These are phyloP conservation scores for Trypanosoma brucei DNA, from an alignment of 208 protist species.

Conservation along the genomic window DNA sequence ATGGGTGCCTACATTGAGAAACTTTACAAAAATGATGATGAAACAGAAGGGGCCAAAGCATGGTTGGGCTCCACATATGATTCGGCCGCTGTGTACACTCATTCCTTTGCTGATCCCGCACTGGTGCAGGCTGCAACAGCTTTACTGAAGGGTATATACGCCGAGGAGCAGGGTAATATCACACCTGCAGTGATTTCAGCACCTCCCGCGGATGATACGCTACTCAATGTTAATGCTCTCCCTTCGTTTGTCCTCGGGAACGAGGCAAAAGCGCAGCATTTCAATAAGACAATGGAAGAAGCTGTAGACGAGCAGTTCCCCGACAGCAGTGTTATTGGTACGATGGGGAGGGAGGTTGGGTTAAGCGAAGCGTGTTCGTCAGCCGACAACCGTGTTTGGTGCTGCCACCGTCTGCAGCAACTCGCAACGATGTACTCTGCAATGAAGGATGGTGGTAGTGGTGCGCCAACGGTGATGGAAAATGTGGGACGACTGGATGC, in stretches of 20 bases:
- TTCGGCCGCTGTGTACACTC: constrained; percentile 2
- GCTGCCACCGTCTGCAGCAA: constrained; percentile 13
- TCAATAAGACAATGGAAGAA: constrained; percentile 1
- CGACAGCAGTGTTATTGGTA: constrained; percentile 8
- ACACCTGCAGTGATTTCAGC: constrained; percentile 5
- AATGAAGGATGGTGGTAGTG: background rate
- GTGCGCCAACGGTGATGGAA: constrained; percentile 11
- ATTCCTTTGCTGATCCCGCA: constrained; percentile 1
- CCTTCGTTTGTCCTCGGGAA: constrained; percentile 8
- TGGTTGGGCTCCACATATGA: constrained; percentile 15
- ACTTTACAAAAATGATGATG: constrained; percentile 11
- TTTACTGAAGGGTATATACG: constrained; percentile 11
- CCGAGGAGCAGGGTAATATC: background rate
- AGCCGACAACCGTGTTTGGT: background rate
- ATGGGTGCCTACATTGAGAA: constrained; percentile 16
- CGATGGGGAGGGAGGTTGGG: constrained; percentile 21
- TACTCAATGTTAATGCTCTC: constrained; percentile 13
- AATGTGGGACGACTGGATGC: constrained; percentile 12
- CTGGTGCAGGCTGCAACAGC: constrained; percentile 6
- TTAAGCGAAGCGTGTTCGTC: constrained; percentile 7
- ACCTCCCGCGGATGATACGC: constrained; percentile 1
- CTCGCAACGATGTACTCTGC: constrained; percentile 13
- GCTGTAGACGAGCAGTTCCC: constrained; percentile 20
- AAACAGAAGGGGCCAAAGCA: background rate
- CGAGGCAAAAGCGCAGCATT: background rate